Percentiles rank a stretch among this genome's conserved stretches.
phyloP scores from a whole-genome alignment of 1,284 basidiomycete species.

The Pseudozyma pruni region DNA sequence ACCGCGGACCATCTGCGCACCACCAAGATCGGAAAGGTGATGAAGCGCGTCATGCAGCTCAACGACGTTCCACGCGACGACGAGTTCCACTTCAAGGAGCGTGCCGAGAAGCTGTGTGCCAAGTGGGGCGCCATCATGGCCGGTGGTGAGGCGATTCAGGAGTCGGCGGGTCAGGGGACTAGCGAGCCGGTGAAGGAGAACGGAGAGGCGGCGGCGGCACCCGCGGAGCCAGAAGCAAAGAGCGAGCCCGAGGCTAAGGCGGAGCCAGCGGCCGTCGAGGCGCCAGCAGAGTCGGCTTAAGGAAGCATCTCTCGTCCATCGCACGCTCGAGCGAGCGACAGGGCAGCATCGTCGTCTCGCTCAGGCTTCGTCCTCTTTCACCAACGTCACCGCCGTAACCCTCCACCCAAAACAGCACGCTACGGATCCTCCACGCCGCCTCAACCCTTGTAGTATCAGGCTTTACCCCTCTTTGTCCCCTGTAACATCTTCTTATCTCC shows the following conservation, averaged over 20 bases:
- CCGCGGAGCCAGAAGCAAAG: conserved; percentile 19
- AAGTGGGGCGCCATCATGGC: conserved; percentile 63
- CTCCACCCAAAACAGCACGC: not conserved
- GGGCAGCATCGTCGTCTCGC: too few relatives aligned
- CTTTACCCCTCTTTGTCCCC: too few relatives aligned
- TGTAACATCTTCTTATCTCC: too few relatives aligned
- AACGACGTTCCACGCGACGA: conserved; percentile 79
- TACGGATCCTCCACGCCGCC: not conserved
- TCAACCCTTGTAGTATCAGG: not conserved
- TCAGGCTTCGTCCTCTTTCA: not conserved
- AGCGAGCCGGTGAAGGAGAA: conserved; percentile 26
- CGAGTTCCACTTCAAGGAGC: conserved; percentile 85
- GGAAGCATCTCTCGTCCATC: not conserved
- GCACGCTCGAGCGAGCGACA: too few relatives aligned
- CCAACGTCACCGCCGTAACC: not conserved
- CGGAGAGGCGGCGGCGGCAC: conserved; percentile 9
- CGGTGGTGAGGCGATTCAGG: conserved; percentile 12
- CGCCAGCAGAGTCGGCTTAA: conserved; percentile 15
- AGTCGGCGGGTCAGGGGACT: conserved; percentile 8
- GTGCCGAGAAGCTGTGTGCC: conserved; percentile 71
- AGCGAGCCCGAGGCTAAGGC: conserved; percentile 18
- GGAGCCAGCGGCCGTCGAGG: conserved; percentile 5
- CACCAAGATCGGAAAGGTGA: conserved; percentile 98
- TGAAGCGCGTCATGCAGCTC: conserved; percentile 88
- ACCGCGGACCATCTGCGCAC: conserved; percentile 82